Evolutionary conservation across 2,329 filamentous ascomycete genomes (phyloP), one percentile per base, ranked within the genome.

Genomic region (Chlorencoelia australis): DNA sequence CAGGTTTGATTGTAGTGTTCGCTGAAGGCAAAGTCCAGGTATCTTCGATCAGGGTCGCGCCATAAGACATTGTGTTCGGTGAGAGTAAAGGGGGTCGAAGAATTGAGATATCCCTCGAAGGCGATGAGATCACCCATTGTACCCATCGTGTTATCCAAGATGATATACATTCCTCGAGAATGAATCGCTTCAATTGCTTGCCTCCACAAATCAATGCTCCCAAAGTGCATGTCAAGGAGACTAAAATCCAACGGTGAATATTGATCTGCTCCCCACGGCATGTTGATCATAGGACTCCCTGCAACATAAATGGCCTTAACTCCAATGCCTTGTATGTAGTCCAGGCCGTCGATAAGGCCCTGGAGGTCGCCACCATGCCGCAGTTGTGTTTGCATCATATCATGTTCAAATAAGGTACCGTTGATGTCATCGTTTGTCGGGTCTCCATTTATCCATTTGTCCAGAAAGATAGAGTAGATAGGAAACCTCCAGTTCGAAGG

Each of bases 261-360:
- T 7, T 67, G 67, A 51, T 81, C 75, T 9, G 69, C 62, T 10
- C 67, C 68, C 76, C 76, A 81, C 5, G 76, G 76, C 46, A 67
- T 60, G 50, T 81, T 81, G 55, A 80, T 69, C 47, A 79, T 67
- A 7, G 73, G 64, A 29, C 69, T 73, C n/a, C 75, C 76, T 19
- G 73, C 75, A 30, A 80, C 64, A 13, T 33, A 35, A n/a, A 49
- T 22, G 44, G 69, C 70, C 62, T 73, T 75, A 51, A 78, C 69
- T 14, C 74, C 76, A 67, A 78, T 73, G 40, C 73, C 76, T 42
- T 73, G 68, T 24, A 80, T 59, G 51, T 80, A 80, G 52, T 80
- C 75, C 42, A 79, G 59, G 13, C 70, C 72, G 47, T 78, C 70
- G 38, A 71, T 52, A 32, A 79, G 49, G 10, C 75, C 75, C 38